Evolutionary conservation across 208 protist species (phyloP), one percentile per base, ranked within the genome.

Genomic region (Crithidia mellificae): DNA sequence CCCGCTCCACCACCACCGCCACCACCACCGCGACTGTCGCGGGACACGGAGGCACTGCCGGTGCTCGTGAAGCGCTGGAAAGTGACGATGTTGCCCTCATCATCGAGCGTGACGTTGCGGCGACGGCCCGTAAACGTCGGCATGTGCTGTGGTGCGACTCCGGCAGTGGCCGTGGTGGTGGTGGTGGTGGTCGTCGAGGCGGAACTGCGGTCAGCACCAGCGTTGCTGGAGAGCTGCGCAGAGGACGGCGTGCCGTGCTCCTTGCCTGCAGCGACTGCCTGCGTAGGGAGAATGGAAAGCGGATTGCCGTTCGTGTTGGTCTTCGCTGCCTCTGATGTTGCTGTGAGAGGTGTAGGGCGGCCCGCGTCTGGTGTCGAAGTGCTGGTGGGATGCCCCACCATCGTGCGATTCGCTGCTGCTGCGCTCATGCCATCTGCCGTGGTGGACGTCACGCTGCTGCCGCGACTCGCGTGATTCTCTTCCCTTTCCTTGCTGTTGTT

Each of bases 41-140:
- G 19, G 43, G 27, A 22, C 8, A 43, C 27, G 19, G 57, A 29
- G 7, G 14, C 49, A 15, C 58, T 71, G 24, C 17, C 43, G 38
- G 25, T 29, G 65, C 66, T 63, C 20, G 36, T 32, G 19, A 39
- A 30, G 41, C 30, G 62, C 15, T 49, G 38, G 12, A 77, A 66
- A 5, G 55, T 19, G 14, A 78, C 59, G 36, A 78, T 71, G 43
- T 70, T 72, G 49, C 65, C 67, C 0, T 58, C 62, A 8, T 73
- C 67, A 15, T 73, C 63, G 9, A 71, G 15, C 20, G 14, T 63
- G 20, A 70, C 67, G 53, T 69, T 78, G 49, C 59, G 49, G 55
- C 65, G 63, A n/a, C 65, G 52, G 1, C 65, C 67, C 6, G 46
- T 8, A n/a, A 69, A 75, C 36, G 34, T 58, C 0, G 58, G 58